Evolutionary conservation across 2,329 filamentous ascomycete species (phyloP).

Genomic region (Cladorrhinum sp.): DNA sequence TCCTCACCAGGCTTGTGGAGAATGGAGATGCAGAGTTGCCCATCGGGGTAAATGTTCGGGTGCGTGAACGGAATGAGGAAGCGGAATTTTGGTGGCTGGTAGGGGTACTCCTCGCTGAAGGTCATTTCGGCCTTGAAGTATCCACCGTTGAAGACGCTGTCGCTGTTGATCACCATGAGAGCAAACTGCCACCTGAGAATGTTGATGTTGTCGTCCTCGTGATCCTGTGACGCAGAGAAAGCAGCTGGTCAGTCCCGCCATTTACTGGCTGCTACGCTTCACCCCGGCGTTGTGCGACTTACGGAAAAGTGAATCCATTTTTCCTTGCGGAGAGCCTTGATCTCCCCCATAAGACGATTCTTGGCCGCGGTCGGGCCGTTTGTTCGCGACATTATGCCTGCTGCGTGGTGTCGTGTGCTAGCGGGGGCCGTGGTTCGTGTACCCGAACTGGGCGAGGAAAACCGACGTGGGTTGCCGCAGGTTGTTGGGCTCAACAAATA

Average conservation of each 20-base stretch:
- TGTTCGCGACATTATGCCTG: slow-evolving; percentile 17
- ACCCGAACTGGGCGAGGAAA: not conserved
- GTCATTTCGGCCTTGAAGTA: slow-evolving; percentile 86
- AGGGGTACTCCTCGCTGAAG: slow-evolving; percentile 87
- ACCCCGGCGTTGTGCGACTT: slow-evolving; percentile 18
- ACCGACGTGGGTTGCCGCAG: not conserved
- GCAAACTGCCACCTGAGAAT: slow-evolving; percentile 85
- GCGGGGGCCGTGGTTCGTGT: not conserved
- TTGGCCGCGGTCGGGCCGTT: slow-evolving; percentile 50
- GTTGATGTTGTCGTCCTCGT: slow-evolving; percentile 65
- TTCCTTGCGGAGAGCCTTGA: slow-evolving; percentile 77
- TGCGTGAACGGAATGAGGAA: slow-evolving; percentile 80
- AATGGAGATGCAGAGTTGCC: slow-evolving; percentile 93
- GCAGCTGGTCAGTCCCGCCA: slow-evolving; percentile 10
- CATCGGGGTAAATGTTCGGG: slow-evolving; percentile 90
- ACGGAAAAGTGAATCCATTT: slow-evolving; percentile 86
- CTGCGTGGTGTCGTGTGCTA: not conserved
- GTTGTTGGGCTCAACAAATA: not conserved
- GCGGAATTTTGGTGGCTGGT: slow-evolving; percentile 81
- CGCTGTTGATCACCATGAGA: slow-evolving; percentile 87
- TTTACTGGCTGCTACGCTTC: not conserved
- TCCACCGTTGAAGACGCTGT: slow-evolving; percentile 87
- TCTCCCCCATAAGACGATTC: slow-evolving; percentile 85
- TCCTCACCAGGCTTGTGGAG: slow-evolving; percentile 91
- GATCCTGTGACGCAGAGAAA: slow-evolving; percentile 48